phyloP scores from a whole-genome alignment of 306 rosid genomes.

The Citrullus colocynthis region DNA sequence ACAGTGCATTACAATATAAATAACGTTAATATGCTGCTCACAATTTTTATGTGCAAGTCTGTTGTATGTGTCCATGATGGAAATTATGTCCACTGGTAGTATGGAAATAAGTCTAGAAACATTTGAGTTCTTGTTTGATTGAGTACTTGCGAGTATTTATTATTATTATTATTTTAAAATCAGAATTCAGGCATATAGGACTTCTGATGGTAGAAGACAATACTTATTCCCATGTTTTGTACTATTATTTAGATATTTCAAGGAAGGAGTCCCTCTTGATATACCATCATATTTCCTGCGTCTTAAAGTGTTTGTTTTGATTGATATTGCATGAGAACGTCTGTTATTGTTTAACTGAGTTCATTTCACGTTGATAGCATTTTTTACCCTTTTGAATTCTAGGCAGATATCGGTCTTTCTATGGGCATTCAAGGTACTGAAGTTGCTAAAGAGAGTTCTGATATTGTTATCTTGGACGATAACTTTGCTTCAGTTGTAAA shows the following conservation, averaged over 20 bases:
- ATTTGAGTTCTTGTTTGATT: background rate
- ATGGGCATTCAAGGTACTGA: slow-evolving; percentile 99
- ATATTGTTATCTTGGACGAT: slow-evolving; percentile 89
- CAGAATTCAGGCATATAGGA: background rate
- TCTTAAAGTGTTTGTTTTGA: background rate
- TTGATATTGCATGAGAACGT: background rate
- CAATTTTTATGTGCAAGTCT: background rate
- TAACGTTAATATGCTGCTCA: background rate
- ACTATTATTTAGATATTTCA: background rate
- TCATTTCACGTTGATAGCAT: slow-evolving; percentile 15
- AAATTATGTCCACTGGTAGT: background rate
- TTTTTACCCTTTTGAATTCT: slow-evolving; percentile 37
- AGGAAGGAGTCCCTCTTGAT: background rate
- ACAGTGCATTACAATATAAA: background rate
- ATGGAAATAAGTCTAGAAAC: background rate
- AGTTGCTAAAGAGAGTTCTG: slow-evolving; percentile 98
- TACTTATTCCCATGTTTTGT: background rate
- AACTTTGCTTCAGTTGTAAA: slow-evolving; percentile 93
- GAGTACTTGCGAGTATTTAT: background rate
- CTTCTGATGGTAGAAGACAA: background rate
- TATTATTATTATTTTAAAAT: background rate
- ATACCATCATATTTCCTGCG: background rate
- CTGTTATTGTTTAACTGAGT: background rate
- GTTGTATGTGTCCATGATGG: background rate
- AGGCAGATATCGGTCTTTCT: slow-evolving; percentile 99